Evolutionary conservation across 257 asterid genomes (phyloP).

Genomic region (Nicotiana knightiana): DNA sequence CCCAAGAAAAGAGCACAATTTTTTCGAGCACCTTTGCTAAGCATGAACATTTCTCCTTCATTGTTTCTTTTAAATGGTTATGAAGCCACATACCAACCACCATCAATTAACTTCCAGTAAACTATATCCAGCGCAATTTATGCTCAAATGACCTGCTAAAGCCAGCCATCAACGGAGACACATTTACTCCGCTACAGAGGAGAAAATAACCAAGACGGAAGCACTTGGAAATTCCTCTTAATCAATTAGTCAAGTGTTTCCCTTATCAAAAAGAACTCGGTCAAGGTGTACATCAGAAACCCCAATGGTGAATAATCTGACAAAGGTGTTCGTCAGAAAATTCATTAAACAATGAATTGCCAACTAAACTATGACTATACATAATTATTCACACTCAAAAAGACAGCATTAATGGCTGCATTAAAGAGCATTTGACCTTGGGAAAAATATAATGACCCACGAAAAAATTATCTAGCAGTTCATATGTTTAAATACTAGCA

Average conservation of each 20-base stretch:
- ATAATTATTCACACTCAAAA: neutral
- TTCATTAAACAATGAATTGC: neutral
- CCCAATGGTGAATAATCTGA: neutral
- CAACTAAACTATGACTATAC: neutral
- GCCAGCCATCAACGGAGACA: neutral
- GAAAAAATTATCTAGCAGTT: neutral
- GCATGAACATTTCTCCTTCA: neutral
- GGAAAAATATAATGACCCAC: neutral
- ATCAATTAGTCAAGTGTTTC: neutral
- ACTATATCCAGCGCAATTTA: neutral
- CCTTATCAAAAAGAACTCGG: neutral
- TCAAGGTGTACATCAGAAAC: neutral
- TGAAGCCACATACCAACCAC: neutral
- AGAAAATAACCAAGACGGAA: neutral
- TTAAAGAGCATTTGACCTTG: neutral
- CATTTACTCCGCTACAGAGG: neutral
- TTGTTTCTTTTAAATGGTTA: neutral
- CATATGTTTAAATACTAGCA: neutral
- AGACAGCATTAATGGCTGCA: neutral
- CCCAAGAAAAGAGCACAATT: conserved; percentile 1
- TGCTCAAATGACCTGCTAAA: conserved; percentile 2
- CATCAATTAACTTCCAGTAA: neutral
- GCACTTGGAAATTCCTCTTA: neutral
- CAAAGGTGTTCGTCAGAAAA: neutral
- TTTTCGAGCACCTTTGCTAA: neutral